Conservation (phyloP, 805 yeast genomes). For the Spathaspora hagerdaliae region DNA sequence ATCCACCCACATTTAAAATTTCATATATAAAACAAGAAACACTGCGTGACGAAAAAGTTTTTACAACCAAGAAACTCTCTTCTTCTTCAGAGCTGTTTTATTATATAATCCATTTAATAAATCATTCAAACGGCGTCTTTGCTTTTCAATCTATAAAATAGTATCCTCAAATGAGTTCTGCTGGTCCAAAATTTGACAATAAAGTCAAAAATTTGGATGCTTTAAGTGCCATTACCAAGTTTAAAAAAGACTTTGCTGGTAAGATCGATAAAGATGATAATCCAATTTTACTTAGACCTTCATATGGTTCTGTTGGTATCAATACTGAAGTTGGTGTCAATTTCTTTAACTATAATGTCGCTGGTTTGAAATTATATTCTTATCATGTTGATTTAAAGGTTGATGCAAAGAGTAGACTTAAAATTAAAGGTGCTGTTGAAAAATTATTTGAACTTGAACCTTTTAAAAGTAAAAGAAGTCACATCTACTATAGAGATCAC, state of each 20-base stretch:
- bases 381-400: conserved; percentile 6
- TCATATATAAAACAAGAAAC: too few relatives aligned
- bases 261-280: neutral
- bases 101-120: too few relatives aligned
- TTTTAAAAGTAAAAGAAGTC: conserved; percentile 6
- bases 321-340: conserved; percentile 4
- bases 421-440: conserved; percentile 3
- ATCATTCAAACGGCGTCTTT: neutral
- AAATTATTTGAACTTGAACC: conserved; percentile 5
- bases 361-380: conserved; percentile 3
- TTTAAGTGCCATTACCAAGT: neutral
- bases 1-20: too few relatives aligned
- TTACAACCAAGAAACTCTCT: too few relatives aligned
- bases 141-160: neutral
- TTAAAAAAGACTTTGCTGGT: neutral
- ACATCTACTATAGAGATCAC: conserved; percentile 3
- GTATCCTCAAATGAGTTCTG: too few relatives aligned
- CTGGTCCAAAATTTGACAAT: neutral
- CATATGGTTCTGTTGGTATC: conserved; percentile 5
- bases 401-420: neutral
- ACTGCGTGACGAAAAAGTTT: too few relatives aligned
- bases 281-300: conserved; percentile 4
- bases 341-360: conserved; percentile 3
- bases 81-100: too few relatives aligned
- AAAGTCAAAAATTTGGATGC: conserved; percentile 1